A percentile compares a stretch with the other conserved stretches of the same genome.
These are phyloP conservation scores for Acanthamoeba lugdunensis DNA, from an alignment of 208 protist genomes.

Conservation along the genomic window DNA sequence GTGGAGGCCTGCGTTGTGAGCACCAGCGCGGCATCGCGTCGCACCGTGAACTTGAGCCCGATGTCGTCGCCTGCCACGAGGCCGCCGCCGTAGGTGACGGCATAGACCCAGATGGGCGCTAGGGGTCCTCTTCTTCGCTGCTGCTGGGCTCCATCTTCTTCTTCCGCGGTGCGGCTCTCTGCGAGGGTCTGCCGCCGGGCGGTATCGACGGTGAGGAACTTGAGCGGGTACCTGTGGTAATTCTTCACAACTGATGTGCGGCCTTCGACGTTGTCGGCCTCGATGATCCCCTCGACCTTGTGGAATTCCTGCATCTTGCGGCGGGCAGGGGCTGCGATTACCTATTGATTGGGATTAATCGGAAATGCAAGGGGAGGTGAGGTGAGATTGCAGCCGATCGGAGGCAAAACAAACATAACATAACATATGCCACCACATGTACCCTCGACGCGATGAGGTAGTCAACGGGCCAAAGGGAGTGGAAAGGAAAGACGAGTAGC, in stretches of 20 bases:
- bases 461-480: too few species aligned
- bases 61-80: conserved; percentile 55
- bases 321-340: too few species aligned
- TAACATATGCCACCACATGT: too few species aligned
- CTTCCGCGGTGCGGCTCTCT: not conserved
- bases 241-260: conserved; percentile 19
- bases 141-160: not conserved
- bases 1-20: conserved; percentile 42
- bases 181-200: not conserved
- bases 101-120: conserved; percentile 7
- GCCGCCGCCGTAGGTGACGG: conserved; percentile 25
- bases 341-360: too few species aligned
- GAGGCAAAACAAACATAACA: too few species aligned
- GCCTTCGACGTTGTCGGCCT: not conserved
- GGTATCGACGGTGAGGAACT: conserved; percentile 43
- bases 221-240: conserved; percentile 46
- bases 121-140: not conserved
- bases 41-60: not conserved
- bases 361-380: too few species aligned
- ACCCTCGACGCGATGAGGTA: too few species aligned
- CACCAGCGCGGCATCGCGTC: not conserved
- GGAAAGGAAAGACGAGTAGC: too few species aligned
- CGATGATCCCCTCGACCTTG: conserved; percentile 39
- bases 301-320: conserved; percentile 29
- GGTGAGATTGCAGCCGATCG: too few species aligned